Evolutionary conservation across 257 asterid genomes (phyloP).

Genomic region (Nicotiana sylvestris): DNA sequence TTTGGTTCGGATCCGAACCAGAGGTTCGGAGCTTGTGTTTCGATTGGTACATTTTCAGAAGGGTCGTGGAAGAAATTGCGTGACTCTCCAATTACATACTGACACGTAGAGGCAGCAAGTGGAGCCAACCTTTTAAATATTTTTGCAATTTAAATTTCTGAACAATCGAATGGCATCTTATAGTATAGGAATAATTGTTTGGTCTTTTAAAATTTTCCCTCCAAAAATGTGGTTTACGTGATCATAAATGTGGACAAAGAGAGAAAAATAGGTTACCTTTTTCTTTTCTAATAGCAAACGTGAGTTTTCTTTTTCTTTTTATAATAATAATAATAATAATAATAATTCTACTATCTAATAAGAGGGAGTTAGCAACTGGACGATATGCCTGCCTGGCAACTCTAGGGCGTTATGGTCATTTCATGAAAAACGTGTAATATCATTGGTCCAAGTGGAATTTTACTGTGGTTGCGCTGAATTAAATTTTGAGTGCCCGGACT

Average conservation of each 20-base stretch:
- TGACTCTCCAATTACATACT: neutral
- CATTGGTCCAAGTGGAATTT: too few species aligned
- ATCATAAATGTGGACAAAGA: slow-evolving; percentile 6
- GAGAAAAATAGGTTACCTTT: neutral
- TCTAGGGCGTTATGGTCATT: too few species aligned
- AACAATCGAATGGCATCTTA: neutral
- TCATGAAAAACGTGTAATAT: too few species aligned
- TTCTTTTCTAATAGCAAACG: neutral
- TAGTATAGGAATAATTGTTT: neutral
- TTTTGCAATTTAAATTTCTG: neutral
- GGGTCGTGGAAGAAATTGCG: neutral
- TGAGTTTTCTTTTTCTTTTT: neutral
- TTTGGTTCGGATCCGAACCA: neutral
- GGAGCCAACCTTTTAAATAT: neutral
- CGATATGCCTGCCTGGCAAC: too few species aligned
- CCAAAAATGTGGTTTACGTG: slow-evolving; percentile 9
- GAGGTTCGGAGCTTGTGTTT: neutral
- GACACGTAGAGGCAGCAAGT: neutral
- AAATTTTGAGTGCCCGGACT: too few species aligned
- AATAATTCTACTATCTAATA: too few species aligned
- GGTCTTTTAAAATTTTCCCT: slow-evolving; percentile 6
- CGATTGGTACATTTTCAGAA: neutral
- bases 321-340: too few species aligned
- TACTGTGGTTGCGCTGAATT: too few species aligned
- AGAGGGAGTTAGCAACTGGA: too few species aligned